These are phyloP conservation scores for Trametes meyenii DNA, from an alignment of 768 basidiomycete genomes.

Conservation along the genomic window DNA sequence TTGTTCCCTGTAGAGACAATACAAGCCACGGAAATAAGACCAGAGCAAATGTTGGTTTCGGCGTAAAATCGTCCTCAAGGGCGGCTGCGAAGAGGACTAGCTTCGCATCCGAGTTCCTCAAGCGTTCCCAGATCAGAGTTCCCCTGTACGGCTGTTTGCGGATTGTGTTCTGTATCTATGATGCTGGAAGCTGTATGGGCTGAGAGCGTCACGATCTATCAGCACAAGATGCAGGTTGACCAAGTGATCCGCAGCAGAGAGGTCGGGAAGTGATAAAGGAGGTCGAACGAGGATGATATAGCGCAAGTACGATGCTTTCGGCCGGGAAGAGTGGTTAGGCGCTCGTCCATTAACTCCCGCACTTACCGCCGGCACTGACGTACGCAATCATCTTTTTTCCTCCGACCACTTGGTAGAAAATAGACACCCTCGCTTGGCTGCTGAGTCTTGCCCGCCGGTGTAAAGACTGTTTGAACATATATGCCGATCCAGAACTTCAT, in stretches of 20 bases:
- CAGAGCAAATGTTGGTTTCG: too few species aligned
- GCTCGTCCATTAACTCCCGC: neutral
- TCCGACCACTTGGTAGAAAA: conserved; percentile 32
- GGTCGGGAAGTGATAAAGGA: too few species aligned
- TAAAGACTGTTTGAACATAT: neutral
- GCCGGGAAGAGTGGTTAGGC: neutral
- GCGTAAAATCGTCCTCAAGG: too few species aligned
- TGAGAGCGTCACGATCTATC: neutral
- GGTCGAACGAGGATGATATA: neutral
- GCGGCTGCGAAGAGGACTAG: too few species aligned
- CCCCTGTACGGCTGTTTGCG: neutral
- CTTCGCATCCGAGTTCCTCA: too few species aligned
- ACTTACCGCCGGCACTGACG: neutral
- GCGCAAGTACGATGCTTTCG: neutral
- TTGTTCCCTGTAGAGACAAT: too few species aligned
- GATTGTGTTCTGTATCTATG: neutral
- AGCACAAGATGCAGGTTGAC: neutral
- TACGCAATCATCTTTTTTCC: conserved; percentile 2
- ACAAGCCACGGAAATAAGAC: too few species aligned
- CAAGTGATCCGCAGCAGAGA: neutral
- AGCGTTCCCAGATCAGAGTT: too few species aligned
- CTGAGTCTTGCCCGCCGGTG: too few species aligned
- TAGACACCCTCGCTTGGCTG: too few species aligned
- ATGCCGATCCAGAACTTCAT: neutral
- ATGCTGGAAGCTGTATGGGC: neutral